Evolutionary conservation across 176 grass and related monocot genomes (phyloP), one percentile per base, ranked within the genome.

Genomic region (Poa annua): DNA sequence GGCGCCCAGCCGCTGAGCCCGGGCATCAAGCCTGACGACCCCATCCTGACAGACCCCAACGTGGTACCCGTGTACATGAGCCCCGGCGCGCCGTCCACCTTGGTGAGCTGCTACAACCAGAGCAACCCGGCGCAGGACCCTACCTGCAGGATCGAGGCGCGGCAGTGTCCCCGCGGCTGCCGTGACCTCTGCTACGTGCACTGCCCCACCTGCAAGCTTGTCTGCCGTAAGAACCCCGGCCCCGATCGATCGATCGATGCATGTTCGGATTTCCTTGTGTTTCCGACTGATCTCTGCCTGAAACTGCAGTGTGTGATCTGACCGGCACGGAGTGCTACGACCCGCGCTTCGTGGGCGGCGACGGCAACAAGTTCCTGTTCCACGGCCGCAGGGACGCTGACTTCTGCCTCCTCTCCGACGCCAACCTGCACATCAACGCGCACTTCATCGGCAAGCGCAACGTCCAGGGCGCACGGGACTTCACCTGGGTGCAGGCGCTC

Each of bases 391-490:
- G 67, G 24, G 83, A 90, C 79, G 79, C 84, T 36, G 85, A 95
- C 75, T 95, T 92, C 88, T 95, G 93, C 82, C 71, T 95, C 66
- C 36, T 92, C 63, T 92, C 93, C 39, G 93, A 95, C 57, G 21
- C 85, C 70, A 81, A 90, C 82, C 83, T 95, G 36, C 90, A 95
- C 85, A 95, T 95, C 79, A 95, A 95, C 65, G 90, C 85, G 55
- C 93, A 92, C 82, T 92, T 95, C 90, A 92, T 95, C 66, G 93
- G 93, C 45, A 92, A 88, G 71, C 88, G 79, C 80, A 86, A 86
- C 65, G 35, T 5, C 0, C 9, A 0, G 5, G 57, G 14, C 7
- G 73, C 79, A 14, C 65, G 88, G 4, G 88, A 86, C 84, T 90
- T 90, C 88, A 90, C 88, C 4, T 90, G 88, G 88, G 88, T 91